phyloP scores from a whole-genome alignment of 1,139 yeast species.

The Protomyces inouyei region DNA sequence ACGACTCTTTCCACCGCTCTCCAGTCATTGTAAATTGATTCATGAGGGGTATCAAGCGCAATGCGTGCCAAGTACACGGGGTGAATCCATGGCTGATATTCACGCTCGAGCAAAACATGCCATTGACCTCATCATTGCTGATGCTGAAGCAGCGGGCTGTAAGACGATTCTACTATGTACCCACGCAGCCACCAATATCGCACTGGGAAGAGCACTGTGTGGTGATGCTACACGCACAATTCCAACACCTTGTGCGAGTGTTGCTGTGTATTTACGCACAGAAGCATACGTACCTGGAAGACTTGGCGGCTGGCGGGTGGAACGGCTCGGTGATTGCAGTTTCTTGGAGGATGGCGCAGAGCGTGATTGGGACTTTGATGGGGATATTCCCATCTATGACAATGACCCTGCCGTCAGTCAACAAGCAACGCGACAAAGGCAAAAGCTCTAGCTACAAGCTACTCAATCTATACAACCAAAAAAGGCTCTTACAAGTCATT shows the following conservation, averaged over 20 bases:
- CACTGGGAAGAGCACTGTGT: conserved; percentile 64
- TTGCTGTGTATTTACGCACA: background rate
- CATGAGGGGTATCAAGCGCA: conserved; percentile 43
- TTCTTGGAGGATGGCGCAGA: conserved; percentile 74
- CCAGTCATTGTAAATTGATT: conserved; percentile 23
- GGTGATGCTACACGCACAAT: conserved; percentile 48
- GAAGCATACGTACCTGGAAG: conserved; percentile 45
- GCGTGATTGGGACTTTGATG: conserved; percentile 81
- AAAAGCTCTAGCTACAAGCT: background rate
- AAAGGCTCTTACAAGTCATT: conserved; percentile 1
- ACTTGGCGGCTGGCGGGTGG: conserved; percentile 52
- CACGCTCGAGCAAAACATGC: conserved; percentile 53
- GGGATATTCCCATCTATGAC: conserved; percentile 33
- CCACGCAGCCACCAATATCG: conserved; percentile 78
- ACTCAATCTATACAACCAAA: background rate
- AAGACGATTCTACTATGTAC: conserved; percentile 59
- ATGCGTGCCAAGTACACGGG: conserved; percentile 54
- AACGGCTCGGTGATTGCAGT: conserved; percentile 63
- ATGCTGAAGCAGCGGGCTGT: conserved; percentile 49
- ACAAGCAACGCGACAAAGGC: background rate
- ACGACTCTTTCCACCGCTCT: conserved; percentile 51
- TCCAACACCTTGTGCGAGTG: conserved; percentile 39
- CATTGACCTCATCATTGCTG: conserved; percentile 50
- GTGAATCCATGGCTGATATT: conserved; percentile 64
- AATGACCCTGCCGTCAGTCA: conserved; percentile 13